Evolutionary conservation across 2,329 filamentous ascomycete species (phyloP).

Genomic region (Botryotinia narcissicola): DNA sequence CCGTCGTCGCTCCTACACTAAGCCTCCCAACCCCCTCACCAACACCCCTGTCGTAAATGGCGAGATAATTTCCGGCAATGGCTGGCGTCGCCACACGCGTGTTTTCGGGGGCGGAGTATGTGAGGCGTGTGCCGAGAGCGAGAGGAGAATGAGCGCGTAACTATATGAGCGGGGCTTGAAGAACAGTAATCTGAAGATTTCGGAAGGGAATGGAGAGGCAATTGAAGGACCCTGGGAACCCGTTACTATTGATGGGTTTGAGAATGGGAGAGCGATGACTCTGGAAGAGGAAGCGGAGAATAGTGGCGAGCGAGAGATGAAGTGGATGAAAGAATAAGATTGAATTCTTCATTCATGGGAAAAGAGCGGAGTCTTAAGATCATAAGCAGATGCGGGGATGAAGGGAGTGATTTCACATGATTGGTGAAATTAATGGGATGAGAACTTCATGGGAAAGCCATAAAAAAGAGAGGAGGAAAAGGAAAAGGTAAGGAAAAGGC

Average conservation of each 20-base stretch:
- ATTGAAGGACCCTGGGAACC: neutral
- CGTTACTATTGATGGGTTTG: neutral
- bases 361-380: neutral
- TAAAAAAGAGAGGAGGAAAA: neutral
- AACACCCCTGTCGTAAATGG: constrained; percentile 24
- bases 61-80: constrained; percentile 32
- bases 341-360: neutral
- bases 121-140: constrained; percentile 34
- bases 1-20: constrained; percentile 27
- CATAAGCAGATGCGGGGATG: neutral
- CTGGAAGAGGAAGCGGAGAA: neutral
- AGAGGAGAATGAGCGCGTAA: constrained; percentile 29
- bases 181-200: neutral
- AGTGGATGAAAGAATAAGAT: neutral
- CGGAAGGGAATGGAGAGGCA: neutral
- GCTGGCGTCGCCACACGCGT: constrained; percentile 36
- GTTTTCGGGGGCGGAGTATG: constrained; percentile 38
- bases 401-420: neutral
- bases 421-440: neutral
- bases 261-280: neutral
- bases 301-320: neutral
- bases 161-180: constrained; percentile 19
- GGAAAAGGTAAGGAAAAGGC: neutral
- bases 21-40: constrained; percentile 10
- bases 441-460: neutral